Base-by-base conservation (phyloP, 139 green algal genomes). In the Diplosphaera chodatii region DNA sequence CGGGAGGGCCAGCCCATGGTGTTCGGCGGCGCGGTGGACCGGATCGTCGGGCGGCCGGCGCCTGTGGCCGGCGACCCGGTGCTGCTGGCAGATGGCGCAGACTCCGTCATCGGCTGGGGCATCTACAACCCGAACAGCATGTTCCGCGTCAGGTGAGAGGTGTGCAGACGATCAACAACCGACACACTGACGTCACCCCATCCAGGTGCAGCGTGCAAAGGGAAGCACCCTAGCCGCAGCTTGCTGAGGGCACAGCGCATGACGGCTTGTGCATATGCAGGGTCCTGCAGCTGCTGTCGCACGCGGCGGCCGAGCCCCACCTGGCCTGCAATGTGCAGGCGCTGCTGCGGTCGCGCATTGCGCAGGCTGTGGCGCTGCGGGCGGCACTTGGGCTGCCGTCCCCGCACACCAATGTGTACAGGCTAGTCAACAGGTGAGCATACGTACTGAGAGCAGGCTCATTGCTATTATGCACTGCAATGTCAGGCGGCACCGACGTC, bases 91-190 rank as follows among this genome's bases (percentile, higher is more conserved):
- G 85, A 93, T 71, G 48, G 66, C 1, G 55, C 71, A 2, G 69
- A 81, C 16, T 31, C 32, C 6, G 32, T 69, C 13, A 77, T 96
- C 32, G 90, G 69, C 15, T 93, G 90, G 89, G 91, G 91, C 16
- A 71, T 95, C 6, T 96, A 78, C 88, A 96, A 96, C 76, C 83
- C 88, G 1, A 32, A 68, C 29, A 89, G 78, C 40, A 91, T 93
- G 85, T 96, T 92, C 67, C 68, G 84, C 0, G 84, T 95, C 28
- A 84, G 89, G 73, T 77, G n/a, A n/a, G n/a, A n/a, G n/a, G n/a
- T n/a, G n/a, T n/a, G n/a, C n/a, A n/a, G n/a, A n/a, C n/a, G n/a
- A n/a, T n/a, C n/a, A n/a, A n/a, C n/a, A n/a, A n/a, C n/a, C n/a
- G n/a, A n/a, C n/a, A n/a, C n/a, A n/a, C n/a, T n/a, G n/a, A n/a